A percentile compares a stretch with the other conserved stretches of the same genome.
phyloP scores from a whole-genome alignment of 129 eudicot genomes.

The Ambrosia artemisiifolia region DNA sequence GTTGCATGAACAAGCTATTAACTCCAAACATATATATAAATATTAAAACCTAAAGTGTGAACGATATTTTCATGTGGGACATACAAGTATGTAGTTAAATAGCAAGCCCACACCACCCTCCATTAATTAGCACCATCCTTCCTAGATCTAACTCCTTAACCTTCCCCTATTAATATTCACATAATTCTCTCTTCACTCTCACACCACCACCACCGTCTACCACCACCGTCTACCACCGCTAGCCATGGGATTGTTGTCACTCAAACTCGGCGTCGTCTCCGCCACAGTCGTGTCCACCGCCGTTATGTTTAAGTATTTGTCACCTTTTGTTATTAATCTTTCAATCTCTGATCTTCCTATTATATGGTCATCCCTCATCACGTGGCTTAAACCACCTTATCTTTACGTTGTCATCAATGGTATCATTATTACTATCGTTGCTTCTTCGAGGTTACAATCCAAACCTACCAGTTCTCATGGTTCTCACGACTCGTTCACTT shows the following conservation, averaged over 20 bases:
- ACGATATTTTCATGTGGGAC: slow-evolving; percentile 18
- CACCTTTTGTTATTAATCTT: slow-evolving; percentile 35
- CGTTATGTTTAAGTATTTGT: slow-evolving; percentile 37
- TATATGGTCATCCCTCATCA: slow-evolving; percentile 41
- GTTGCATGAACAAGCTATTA: background rate
- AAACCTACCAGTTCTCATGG: slow-evolving; percentile 12
- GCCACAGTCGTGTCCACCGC: slow-evolving; percentile 56
- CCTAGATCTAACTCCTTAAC: slow-evolving; percentile 23
- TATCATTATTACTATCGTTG: slow-evolving; percentile 76
- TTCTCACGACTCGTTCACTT: background rate
- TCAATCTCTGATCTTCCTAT: slow-evolving; percentile 35
- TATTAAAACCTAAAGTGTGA: slow-evolving; percentile 16
- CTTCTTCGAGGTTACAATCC: slow-evolving; percentile 65
- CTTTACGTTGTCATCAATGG: slow-evolving; percentile 72
- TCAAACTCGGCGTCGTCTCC: slow-evolving; percentile 51
- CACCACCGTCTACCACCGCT: background rate
- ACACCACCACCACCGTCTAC: slow-evolving; percentile 13
- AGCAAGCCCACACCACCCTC: slow-evolving; percentile 27
- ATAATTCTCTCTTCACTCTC: slow-evolving; percentile 17
- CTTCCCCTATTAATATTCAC: background rate
- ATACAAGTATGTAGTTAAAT: slow-evolving; percentile 7
- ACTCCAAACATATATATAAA: background rate
- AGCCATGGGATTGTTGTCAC: slow-evolving; percentile 32
- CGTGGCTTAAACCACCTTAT: slow-evolving; percentile 81
- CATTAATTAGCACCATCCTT: slow-evolving; percentile 26